Percentiles rank a stretch among this genome's conserved stretches.
These are phyloP conservation scores for Solanum chacoense DNA, from an alignment of 305 asterid species.

Conservation along the genomic window DNA sequence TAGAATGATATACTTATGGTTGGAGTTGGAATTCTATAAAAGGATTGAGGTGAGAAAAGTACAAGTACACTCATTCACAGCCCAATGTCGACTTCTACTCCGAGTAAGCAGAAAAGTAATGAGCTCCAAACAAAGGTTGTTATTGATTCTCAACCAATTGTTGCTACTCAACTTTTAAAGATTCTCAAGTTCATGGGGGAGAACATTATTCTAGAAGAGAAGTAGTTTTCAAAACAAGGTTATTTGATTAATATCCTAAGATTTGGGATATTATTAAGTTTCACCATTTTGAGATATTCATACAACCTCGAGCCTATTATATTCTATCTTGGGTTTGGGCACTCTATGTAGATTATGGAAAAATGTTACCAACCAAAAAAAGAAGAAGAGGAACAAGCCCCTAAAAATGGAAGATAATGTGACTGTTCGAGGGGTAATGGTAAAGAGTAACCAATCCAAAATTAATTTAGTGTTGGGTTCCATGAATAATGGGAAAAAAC, in stretches of 20 bases:
- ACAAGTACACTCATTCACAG: background rate
- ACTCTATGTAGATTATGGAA: background rate
- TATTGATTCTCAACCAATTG: background rate
- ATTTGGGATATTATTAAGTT: background rate
- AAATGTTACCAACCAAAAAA: background rate
- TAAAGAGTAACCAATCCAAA: background rate
- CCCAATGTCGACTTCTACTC: background rate
- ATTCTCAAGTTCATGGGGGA: background rate
- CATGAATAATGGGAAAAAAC: background rate
- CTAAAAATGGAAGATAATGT: background rate
- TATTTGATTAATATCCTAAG: background rate
- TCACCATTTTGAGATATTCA: background rate
- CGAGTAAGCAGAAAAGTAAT: background rate
- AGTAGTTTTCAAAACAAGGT: background rate
- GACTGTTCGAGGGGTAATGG: background rate
- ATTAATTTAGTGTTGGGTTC: background rate
- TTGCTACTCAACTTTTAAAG: background rate
- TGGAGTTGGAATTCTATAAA: too few species aligned
- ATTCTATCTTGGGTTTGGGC: background rate
- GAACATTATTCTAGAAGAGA: background rate
- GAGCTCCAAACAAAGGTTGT: background rate
- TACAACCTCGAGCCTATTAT: background rate
- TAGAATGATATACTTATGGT: background rate
- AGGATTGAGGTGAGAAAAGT: background rate
- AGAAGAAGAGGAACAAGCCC: background rate